Evolutionary conservation across 176 grass and related monocot species (phyloP), one percentile per base, ranked within the genome.

Genomic region (Chloris gayana): DNA sequence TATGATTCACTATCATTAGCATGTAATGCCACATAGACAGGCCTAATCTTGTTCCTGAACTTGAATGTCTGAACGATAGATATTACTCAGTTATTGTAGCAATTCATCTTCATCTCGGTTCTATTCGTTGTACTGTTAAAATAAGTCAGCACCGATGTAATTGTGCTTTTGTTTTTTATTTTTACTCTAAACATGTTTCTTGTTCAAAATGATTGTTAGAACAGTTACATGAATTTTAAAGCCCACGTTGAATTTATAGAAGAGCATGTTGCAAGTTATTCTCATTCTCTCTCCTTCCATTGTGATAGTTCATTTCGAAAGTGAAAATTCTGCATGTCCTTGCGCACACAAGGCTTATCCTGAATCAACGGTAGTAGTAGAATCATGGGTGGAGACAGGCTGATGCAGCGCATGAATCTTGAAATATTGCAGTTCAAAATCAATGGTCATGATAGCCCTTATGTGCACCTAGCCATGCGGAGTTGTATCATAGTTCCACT

Each of bases 121-220:
- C 31, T 74, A 89, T 89, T 89, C 39, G 58, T 89, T 86, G 39
- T 14, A 82, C 68, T 49, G 32, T 85, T 82, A 56, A 82, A 89
- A 85, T 78, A 85, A 89, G 38, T 53, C 19, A 35, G 61, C 74
- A 78, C 21, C 15, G 14, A 26, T 77, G 33, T 77, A 67, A 78
- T 9, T 82, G 67, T 72, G 42, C 15, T 78, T 58, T 72, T 85
- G 57, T 77, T 39, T 72, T 3, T 12, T 4, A 74, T 68, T 74
- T 39, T 68, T 67, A 30, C 53, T 33, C 14, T 41, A 60, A 26
- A 49, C 9, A 50, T 38, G 1, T 54, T 54, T 0, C 37, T 57
- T 5, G 27, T 29, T 35, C 15, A 4, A 13, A 41, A 58, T 18
- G 19, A 37, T 61, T 61, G 38, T 84, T 60, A 4, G 6, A 75